These are phyloP conservation scores for Ceratocystis huliohia DNA, from an alignment of 2,329 filamentous ascomycete genomes.

Conservation along the genomic window DNA sequence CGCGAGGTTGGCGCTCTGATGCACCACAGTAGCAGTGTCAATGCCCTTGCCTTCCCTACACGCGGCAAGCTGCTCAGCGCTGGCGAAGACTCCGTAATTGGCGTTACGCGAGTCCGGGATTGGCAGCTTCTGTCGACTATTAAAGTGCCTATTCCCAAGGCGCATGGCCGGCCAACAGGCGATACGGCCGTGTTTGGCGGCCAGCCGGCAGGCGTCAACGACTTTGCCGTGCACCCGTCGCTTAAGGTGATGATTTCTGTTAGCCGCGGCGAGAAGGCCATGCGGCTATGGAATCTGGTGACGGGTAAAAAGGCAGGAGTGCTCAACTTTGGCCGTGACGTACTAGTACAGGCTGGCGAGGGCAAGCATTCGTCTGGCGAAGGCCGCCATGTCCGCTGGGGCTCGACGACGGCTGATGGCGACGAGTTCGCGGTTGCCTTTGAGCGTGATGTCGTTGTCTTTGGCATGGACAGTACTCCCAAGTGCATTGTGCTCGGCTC, in stretches of 20 bases:
- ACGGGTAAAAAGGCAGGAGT: constrained; percentile 93
- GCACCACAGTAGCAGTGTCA: constrained; percentile 76
- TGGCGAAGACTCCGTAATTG: constrained; percentile 82
- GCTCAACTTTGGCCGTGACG: constrained; percentile 63
- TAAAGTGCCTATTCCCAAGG: constrained; percentile 75
- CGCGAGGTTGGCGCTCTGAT: constrained; percentile 75
- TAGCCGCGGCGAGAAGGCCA: constrained; percentile 74
- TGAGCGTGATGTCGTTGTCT: constrained; percentile 72
- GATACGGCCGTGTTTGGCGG: constrained; percentile 76
- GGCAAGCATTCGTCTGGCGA: constrained; percentile 67
- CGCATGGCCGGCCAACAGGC: constrained; percentile 67
- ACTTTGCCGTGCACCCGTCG: constrained; percentile 89
- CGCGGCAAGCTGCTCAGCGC: constrained; percentile 78
- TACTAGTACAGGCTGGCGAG: constrained; percentile 65
- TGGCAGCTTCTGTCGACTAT: constrained; percentile 80
- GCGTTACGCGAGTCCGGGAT: constrained; percentile 74
- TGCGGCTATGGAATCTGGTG: constrained; percentile 92
- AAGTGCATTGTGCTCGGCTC: constrained; percentile 59
- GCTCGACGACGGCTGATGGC: constrained; percentile 49
- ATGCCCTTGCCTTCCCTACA: constrained; percentile 67
- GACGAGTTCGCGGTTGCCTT: constrained; percentile 85
- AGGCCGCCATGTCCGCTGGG: constrained; percentile 72
- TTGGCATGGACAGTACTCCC: constrained; percentile 76
- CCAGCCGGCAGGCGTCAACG: constrained; percentile 78
- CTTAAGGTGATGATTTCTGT: constrained; percentile 96